phyloP scores from a whole-genome alignment of 2,329 filamentous ascomycete genomes.

The Penicillium italicum region DNA sequence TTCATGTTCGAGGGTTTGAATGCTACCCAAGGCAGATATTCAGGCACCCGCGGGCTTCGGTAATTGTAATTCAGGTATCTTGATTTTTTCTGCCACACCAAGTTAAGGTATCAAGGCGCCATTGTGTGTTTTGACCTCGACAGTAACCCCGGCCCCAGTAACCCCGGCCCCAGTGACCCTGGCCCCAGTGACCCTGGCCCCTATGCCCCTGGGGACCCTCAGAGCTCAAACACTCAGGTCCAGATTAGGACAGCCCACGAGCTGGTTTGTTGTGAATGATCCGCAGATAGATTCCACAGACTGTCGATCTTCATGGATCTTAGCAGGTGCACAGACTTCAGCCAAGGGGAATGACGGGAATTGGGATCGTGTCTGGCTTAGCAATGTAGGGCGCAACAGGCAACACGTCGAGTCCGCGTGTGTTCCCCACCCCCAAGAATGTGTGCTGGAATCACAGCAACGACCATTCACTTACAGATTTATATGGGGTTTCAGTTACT shows the following conservation, averaged over 20 bases:
- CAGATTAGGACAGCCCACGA: slow-evolving; percentile 6
- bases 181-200: too few relatives aligned
- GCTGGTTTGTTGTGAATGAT: slow-evolving; percentile 17
- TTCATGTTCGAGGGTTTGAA: too few relatives aligned
- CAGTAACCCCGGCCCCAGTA: too few relatives aligned
- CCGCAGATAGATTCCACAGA: slow-evolving; percentile 14
- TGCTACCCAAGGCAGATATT: too few relatives aligned
- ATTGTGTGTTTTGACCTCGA: too few relatives aligned
- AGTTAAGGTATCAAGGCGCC: too few relatives aligned
- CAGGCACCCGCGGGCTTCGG: too few relatives aligned
- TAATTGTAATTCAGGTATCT: too few relatives aligned
- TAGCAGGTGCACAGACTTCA: background rate
- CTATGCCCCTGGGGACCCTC: too few relatives aligned
- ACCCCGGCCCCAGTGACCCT: too few relatives aligned
- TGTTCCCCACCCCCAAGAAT: slow-evolving; percentile 18
- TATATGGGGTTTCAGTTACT: too few relatives aligned
- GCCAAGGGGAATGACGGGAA: background rate
- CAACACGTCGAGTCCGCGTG: slow-evolving; percentile 7
- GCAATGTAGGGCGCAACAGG: slow-evolving; percentile 21
- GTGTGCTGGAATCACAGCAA: slow-evolving; percentile 11
- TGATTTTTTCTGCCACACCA: too few relatives aligned
- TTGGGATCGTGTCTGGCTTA: slow-evolving; percentile 8
- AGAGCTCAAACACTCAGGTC: slow-evolving; percentile 2
- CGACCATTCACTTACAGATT: background rate
- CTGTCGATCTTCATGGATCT: slow-evolving; percentile 17